phyloP scores from a whole-genome alignment of 2,329 filamentous ascomycete species.

The Hyphodiscus sp. region DNA sequence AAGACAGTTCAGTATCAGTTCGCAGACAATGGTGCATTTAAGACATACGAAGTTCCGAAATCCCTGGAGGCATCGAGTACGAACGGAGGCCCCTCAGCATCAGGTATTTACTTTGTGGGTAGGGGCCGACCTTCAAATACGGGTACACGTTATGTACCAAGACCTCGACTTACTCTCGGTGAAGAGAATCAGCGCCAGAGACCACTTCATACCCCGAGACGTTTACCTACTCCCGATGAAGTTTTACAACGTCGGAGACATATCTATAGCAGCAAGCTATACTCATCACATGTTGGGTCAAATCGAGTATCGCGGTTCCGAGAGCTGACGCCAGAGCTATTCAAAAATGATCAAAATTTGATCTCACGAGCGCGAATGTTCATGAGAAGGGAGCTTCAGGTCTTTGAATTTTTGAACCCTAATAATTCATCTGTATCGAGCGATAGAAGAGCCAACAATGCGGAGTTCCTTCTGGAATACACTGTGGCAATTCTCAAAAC shows the following conservation, averaged over 20 bases:
- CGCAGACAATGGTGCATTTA: constrained; percentile 42
- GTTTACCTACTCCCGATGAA: constrained; percentile 19
- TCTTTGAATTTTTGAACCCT: constrained; percentile 65
- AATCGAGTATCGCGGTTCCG: constrained; percentile 72
- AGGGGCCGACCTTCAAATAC: constrained; percentile 12
- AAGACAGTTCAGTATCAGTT: constrained; percentile 60
- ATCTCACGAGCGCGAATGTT: constrained; percentile 73
- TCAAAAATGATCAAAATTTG: constrained; percentile 59
- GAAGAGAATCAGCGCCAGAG: constrained; percentile 48
- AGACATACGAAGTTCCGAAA: constrained; percentile 47
- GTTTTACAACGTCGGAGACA: constrained; percentile 51
- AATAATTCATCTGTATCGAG: constrained; percentile 14
- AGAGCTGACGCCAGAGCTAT: constrained; percentile 62
- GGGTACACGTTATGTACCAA: constrained; percentile 7
- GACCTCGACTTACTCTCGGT: constrained; percentile 14
- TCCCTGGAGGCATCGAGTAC: neutral
- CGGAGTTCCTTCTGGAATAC: constrained; percentile 82
- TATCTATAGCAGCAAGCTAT: constrained; percentile 67
- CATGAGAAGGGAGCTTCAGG: constrained; percentile 75
- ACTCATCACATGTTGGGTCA: constrained; percentile 74
- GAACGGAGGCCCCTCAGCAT: constrained; percentile 4
- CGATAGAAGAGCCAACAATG: constrained; percentile 54
- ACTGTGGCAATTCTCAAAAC: constrained; percentile 77
- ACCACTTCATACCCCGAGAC: constrained; percentile 13
- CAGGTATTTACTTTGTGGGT: constrained; percentile 9